phyloP scores from a whole-genome alignment of 441 rosid species.

The Eruca vesicaria region DNA sequence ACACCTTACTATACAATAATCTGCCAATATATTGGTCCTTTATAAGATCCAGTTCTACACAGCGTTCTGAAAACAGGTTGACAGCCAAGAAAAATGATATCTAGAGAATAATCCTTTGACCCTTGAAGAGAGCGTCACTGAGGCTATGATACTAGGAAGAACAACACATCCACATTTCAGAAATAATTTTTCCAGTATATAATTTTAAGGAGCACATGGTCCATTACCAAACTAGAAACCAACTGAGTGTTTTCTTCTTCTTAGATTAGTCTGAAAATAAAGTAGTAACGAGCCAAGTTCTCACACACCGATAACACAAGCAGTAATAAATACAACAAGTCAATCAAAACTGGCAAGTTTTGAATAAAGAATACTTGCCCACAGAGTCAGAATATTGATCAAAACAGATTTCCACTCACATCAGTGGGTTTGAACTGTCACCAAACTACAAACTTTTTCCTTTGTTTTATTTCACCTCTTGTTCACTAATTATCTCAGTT shows the following conservation, averaged over 20 bases:
- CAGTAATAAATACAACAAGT: too few species aligned
- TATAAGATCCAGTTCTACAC: neutral
- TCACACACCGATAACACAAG: too few species aligned
- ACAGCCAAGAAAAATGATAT: too few species aligned
- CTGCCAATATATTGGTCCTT: neutral
- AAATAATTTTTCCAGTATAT: neutral
- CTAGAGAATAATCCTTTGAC: too few species aligned
- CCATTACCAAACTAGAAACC: too few species aligned
- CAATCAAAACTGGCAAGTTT: too few species aligned
- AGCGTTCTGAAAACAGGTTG: too few species aligned
- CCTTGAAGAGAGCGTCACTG: too few species aligned
- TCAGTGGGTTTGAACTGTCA: constrained; percentile 7
- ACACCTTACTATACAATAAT: neutral
- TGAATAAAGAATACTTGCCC: too few species aligned
- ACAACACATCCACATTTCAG: neutral
- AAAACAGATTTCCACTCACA: neutral
- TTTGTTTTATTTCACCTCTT: neutral
- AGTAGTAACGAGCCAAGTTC: too few species aligned
- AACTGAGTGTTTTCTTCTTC: too few species aligned
- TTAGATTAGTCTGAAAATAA: too few species aligned
- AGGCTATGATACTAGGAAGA: neutral
- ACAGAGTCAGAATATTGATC: neutral
- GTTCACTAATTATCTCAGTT: constrained; percentile 4
- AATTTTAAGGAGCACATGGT: neutral
- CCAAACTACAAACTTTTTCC: neutral